phyloP scores from a whole-genome alignment of 257 asterid genomes.

The Prunella vulgaris region DNA sequence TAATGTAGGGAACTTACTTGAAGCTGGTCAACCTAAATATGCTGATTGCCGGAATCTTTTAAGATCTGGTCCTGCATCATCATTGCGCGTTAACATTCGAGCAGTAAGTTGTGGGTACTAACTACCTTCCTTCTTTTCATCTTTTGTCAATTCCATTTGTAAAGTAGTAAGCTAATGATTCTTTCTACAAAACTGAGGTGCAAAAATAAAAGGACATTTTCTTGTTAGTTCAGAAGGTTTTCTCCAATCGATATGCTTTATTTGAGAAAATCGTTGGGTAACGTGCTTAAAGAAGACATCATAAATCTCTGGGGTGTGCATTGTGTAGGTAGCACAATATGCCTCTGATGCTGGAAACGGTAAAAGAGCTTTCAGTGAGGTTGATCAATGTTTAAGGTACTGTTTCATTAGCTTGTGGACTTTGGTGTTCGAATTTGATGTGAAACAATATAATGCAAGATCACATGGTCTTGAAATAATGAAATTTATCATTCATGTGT shows the following conservation, averaged over 20 bases:
- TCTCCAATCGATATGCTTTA: neutral
- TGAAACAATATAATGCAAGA: neutral
- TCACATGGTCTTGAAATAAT: neutral
- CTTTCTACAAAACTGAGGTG: neutral
- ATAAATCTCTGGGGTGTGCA: neutral
- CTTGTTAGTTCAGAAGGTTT: neutral
- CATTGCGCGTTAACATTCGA: slow-evolving; percentile 89
- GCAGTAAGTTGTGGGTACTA: slow-evolving; percentile 60
- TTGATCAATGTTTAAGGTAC: slow-evolving; percentile 90
- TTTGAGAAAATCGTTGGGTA: neutral
- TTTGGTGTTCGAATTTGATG: neutral
- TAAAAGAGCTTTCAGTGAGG: slow-evolving; percentile 56
- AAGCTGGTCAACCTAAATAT: slow-evolving; percentile 59
- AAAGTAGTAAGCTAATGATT: neutral
- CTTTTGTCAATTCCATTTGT: neutral
- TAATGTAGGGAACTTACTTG: slow-evolving; percentile 56
- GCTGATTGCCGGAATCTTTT: slow-evolving; percentile 76
- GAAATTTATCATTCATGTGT: neutral
- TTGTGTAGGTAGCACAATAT: slow-evolving; percentile 80
- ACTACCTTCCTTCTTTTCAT: neutral
- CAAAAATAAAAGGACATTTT: neutral
- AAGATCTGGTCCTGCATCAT: slow-evolving; percentile 92
- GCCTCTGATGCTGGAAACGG: slow-evolving; percentile 87
- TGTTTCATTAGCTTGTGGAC: slow-evolving; percentile 10
- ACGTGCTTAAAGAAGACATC: neutral